Conservation (phyloP, 2,329 filamentous ascomycete genomes). For the Emmonsia crescens region DNA sequence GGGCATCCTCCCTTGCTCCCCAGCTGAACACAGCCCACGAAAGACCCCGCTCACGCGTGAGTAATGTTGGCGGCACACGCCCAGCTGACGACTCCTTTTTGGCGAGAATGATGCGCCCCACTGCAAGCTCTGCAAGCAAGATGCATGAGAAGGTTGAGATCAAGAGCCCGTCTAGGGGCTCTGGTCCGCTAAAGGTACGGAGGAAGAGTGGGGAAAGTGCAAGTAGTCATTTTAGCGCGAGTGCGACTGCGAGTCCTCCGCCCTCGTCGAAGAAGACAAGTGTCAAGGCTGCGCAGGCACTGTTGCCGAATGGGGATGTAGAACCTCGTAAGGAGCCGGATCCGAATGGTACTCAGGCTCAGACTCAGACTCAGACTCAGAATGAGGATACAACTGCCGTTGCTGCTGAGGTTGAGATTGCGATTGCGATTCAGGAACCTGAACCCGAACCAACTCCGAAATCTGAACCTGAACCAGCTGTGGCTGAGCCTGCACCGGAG, state of each 20-base stretch:
- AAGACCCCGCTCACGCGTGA: constrained; percentile 32
- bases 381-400: background rate
- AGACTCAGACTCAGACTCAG: background rate
- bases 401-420: background rate
- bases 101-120: constrained; percentile 43
- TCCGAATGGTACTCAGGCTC: background rate
- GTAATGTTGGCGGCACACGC: constrained; percentile 24
- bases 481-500: background rate
- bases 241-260: background rate
- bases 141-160: constrained; percentile 36
- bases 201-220: constrained; percentile 1
- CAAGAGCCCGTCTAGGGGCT: constrained; percentile 27
- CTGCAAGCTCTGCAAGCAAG: constrained; percentile 40
- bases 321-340: constrained; percentile 13
- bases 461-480: background rate
- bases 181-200: background rate
- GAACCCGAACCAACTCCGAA: background rate
- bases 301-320: constrained; percentile 17
- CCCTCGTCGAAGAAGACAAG: constrained; percentile 5
- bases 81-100: constrained; percentile 38
- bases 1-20: constrained; percentile 18
- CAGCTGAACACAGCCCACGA: constrained; percentile 14
- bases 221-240: background rate
- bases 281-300: constrained; percentile 9
- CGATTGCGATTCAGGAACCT: background rate